Evolutionary conservation across 2,329 filamentous ascomycete species (phyloP), one percentile per base, ranked within the genome.

Genomic region (Xylaria arbuscula): DNA sequence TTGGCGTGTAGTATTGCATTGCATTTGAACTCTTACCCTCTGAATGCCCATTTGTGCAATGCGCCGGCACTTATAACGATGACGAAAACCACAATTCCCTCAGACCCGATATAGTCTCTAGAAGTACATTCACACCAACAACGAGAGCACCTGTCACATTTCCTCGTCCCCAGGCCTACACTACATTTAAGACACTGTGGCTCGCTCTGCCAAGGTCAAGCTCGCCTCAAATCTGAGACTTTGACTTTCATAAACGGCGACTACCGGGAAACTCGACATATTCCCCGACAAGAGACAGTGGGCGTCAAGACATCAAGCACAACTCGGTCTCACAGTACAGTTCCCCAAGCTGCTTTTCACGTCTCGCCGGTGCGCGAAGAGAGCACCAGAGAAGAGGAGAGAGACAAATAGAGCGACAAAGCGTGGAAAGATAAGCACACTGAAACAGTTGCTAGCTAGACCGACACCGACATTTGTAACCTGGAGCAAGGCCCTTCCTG

Each of bases 71-170:
- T 48, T 50, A 62, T 56, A 42, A 60, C 58, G 17, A 65, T 60
- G 62, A 63, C 65, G 65, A 63, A 60, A 66, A 68, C 38, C 28
- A 61, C 38, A n/a, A 34, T 36, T 36, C 22, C 51, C 62, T 64
- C 45, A 56, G 61, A 58, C 60, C 24, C 47, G 22, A 45, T 24
- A 19, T 53, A 22, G 6, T 47, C 19, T 48, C 57, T 19, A 50
- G 17, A 28, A 47, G n/a, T 40, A 42, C 11, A 17, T n/a, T n/a
- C n/a, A n/a, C n/a, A 57, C 10, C 17, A 42, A 17, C 17, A 48
- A 48, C n/a, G 13, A 11, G 45, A 24, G 48, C 63, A 55, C 34
- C 55, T 57, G 42, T 62, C 47, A 42, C 32, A 34, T 55, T 56
- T 24, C 47, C 17, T 54, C 61, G 9, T 68, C 51, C 42, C 56